Evolutionary conservation across 2,329 filamentous ascomycete species (phyloP).

Genomic region (Microcyclospora tardicrescens): DNA sequence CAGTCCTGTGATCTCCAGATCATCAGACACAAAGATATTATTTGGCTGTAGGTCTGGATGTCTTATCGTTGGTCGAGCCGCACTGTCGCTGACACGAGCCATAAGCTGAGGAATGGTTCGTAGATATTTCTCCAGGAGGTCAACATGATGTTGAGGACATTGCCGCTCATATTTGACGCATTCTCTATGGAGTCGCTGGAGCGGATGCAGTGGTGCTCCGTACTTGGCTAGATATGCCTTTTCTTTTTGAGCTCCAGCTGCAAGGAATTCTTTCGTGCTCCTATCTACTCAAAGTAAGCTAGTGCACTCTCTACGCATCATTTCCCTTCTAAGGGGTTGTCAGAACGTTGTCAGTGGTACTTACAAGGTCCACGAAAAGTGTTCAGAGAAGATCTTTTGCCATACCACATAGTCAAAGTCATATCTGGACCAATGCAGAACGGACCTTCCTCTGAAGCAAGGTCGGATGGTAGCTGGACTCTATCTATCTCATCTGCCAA

Average conservation of each 20-base stretch:
- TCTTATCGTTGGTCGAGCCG: conserved; percentile 8
- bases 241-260: conserved; percentile 23
- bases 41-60: conserved; percentile 18
- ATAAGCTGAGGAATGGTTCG: conserved; percentile 14
- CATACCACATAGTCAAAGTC: conserved; percentile 20
- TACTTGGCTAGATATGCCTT: conserved; percentile 18
- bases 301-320: no score
- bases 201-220: conserved; percentile 20
- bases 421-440: conserved; percentile 23
- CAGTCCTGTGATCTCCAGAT: conserved; percentile 15
- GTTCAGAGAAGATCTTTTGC: conserved; percentile 15
- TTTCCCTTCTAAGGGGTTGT: conserved; percentile 1
- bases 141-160: conserved; percentile 16
- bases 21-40: conserved; percentile 22
- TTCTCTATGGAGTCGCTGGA: conserved; percentile 21
- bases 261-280: conserved; percentile 14
- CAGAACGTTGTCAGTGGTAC: conserved; percentile 13
- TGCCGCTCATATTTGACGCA: conserved; percentile 21
- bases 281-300: no score
- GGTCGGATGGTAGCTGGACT: no score
- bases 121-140: conserved; percentile 20
- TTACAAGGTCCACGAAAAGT: conserved; percentile 17
- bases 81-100: not conserved
- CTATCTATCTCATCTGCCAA: conserved; percentile 1
- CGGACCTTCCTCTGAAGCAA: not conserved